Conservation (phyloP, 257 asterid genomes). For the Przewalskia tangutica region DNA sequence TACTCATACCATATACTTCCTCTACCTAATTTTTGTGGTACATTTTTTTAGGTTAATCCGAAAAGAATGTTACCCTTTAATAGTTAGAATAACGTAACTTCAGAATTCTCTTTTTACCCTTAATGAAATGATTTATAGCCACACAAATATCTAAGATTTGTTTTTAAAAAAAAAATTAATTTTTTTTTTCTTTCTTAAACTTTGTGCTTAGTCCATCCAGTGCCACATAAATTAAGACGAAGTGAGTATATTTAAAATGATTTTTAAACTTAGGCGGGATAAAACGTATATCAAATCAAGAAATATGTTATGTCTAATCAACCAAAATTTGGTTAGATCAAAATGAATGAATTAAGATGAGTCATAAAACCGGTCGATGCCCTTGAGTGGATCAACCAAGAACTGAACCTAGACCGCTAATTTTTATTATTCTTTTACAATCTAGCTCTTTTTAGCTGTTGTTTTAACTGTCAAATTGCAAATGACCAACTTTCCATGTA, state of each 20-base stretch:
- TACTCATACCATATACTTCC: not conserved
- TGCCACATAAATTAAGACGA: no score
- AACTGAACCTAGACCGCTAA: not conserved
- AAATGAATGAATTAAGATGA: not conserved
- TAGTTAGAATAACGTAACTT: no score
- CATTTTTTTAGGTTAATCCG: no score
- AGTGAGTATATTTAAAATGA: not conserved
- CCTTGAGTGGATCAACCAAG: not conserved
- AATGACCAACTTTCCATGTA: not conserved
- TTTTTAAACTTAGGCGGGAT: not conserved
- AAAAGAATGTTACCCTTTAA: no score
- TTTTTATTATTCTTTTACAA: not conserved
- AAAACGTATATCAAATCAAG: not conserved
- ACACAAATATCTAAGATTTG: no score
- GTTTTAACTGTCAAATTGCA: not conserved
- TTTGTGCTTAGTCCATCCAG: no score
- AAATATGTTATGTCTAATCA: not conserved
- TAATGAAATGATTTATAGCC: no score
- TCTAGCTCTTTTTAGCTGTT: not conserved
- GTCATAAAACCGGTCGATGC: not conserved
- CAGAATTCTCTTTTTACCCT: no score
- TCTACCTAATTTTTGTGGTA: no score
- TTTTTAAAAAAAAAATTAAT: no score
- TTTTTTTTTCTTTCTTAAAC: no score
- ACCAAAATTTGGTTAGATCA: no score